Evolutionary conservation across 2,329 filamentous ascomycete genomes (phyloP).

Genomic region (Claviceps maximensis): DNA sequence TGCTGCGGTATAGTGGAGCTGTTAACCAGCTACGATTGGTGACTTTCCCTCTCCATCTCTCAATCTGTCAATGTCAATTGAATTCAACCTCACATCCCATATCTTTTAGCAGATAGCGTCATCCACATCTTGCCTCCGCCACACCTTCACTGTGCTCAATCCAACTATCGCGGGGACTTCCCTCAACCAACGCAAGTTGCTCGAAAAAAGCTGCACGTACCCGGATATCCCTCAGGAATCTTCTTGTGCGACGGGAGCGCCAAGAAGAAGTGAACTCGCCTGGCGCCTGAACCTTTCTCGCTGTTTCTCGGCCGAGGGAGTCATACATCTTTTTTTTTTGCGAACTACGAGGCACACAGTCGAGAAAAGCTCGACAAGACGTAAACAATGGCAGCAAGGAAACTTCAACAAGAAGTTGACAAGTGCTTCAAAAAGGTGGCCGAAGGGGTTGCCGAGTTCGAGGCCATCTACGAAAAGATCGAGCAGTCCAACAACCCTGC

Average conservation of each 20-base stretch:
- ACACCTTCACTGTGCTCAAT: background rate
- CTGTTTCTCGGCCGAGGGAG: background rate
- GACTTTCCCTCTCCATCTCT: constrained; percentile 10
- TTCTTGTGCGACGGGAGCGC: background rate
- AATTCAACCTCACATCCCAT: constrained; percentile 1
- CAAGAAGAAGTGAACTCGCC: background rate
- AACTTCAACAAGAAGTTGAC: constrained; percentile 95
- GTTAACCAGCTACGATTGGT: constrained; percentile 9
- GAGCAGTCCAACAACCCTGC: constrained; percentile 81
- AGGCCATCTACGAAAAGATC: constrained; percentile 95
- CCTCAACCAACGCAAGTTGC: background rate
- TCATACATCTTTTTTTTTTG: background rate
- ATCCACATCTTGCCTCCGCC: constrained; percentile 2
- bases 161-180: background rate
- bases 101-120: background rate
- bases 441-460: constrained; percentile 85
- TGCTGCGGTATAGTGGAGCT: background rate
- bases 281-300: background rate
- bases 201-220: constrained; percentile 1
- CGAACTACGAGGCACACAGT: background rate
- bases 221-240: background rate
- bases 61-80: constrained; percentile 8
- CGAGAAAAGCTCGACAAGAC: background rate
- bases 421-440: constrained; percentile 98
- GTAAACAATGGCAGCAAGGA: constrained; percentile 75